Percentiles rank a stretch among this genome's conserved stretches.
phyloP scores from a whole-genome alignment of 169 alveolate species.

The Plasmodium chabaudi region DNA sequence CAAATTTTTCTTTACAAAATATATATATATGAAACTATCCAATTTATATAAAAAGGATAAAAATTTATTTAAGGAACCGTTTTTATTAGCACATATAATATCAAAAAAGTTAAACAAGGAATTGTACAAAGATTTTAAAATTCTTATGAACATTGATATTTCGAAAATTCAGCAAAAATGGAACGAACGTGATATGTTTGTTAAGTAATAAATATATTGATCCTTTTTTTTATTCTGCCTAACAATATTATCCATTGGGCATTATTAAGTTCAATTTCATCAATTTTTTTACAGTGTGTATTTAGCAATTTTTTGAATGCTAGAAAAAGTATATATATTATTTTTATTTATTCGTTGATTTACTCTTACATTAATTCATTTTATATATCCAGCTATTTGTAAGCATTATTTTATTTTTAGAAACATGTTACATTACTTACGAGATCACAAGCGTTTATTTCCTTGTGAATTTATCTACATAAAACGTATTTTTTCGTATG shows the following conservation, averaged over 20 bases:
- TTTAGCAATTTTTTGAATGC: too few relatives aligned
- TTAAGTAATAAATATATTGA: neutral
- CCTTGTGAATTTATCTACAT: too few relatives aligned
- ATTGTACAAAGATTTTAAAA: slow-evolving; percentile 40
- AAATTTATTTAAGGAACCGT: slow-evolving; percentile 62
- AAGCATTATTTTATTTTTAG: too few relatives aligned
- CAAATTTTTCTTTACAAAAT: slow-evolving; percentile 66
- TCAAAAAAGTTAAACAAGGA: slow-evolving; percentile 47
- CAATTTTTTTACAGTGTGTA: too few relatives aligned
- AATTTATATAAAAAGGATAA: slow-evolving; percentile 42
- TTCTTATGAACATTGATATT: slow-evolving; percentile 70
- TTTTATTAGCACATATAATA: slow-evolving; percentile 50
- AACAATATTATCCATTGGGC: neutral
- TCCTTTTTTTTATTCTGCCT: neutral
- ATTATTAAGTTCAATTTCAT: too few relatives aligned
- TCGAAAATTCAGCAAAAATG: slow-evolving; percentile 45
- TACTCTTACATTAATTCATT: too few relatives aligned
- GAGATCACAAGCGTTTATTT: too few relatives aligned
- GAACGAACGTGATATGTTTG: slow-evolving; percentile 32
- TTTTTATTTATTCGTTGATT: too few relatives aligned
- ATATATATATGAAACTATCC: slow-evolving; percentile 36
- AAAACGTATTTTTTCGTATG: too few relatives aligned
- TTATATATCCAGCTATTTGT: too few relatives aligned
- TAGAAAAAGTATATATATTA: too few relatives aligned
- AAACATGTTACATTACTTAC: too few relatives aligned